Percentiles rank a stretch among this genome's conserved stretches.
These are phyloP conservation scores for Coelastrella sp. DNA, from an alignment of 139 green algal genomes.

Conservation along the genomic window DNA sequence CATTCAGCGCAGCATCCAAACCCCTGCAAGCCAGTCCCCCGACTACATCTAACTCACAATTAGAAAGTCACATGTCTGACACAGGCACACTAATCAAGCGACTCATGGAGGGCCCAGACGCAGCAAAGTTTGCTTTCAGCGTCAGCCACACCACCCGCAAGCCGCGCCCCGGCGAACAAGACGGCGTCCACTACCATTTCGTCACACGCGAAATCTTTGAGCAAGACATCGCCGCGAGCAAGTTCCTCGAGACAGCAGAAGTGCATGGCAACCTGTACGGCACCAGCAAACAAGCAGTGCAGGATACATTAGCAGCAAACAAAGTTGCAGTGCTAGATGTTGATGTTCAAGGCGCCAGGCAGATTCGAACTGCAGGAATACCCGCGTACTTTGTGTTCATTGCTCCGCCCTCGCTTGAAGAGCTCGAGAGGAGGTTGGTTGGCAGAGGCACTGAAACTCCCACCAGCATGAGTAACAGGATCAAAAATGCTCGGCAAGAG, in stretches of 20 bases:
- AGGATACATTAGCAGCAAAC: conserved; percentile 67
- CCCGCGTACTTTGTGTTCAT: conserved; percentile 91
- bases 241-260: conserved; percentile 90
- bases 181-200: conserved; percentile 91
- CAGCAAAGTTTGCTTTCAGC: conserved; percentile 80
- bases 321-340: conserved; percentile 65
- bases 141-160: conserved; percentile 83
- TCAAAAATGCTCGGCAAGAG: conserved; percentile 79
- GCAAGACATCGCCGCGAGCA: conserved; percentile 73
- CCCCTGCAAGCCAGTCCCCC: not conserved
- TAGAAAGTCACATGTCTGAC: not conserved
- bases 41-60: not conserved
- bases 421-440: conserved; percentile 82
- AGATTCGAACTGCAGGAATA: conserved; percentile 48
- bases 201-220: conserved; percentile 80
- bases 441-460: conserved; percentile 84
- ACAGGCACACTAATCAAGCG: conserved; percentile 63
- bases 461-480: conserved; percentile 77
- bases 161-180: conserved; percentile 65
- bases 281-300: conserved; percentile 77
- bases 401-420: conserved; percentile 81
- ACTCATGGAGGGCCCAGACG: conserved; percentile 62
- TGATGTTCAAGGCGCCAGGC: conserved; percentile 76
- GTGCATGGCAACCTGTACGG: conserved; percentile 92
- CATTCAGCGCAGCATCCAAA: too few relatives aligned